Conservation (phyloP, 2,329 filamentous ascomycete species). For the Colletotrichum sp. region DNA sequence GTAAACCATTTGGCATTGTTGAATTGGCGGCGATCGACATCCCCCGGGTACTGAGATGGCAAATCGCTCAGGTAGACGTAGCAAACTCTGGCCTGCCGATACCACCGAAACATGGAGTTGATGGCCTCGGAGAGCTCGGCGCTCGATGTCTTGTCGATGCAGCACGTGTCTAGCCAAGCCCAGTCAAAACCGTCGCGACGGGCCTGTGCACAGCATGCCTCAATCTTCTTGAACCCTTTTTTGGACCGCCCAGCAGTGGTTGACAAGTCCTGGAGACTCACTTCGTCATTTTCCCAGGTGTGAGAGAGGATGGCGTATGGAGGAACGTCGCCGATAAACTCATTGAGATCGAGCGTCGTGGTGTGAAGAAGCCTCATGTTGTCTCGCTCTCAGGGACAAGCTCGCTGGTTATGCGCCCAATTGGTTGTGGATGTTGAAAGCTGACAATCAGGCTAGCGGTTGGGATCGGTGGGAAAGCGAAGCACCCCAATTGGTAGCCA, state of each 20-base stretch:
- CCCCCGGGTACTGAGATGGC: not conserved
- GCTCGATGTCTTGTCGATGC: conserved; percentile 32
- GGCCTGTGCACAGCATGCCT: conserved; percentile 24
- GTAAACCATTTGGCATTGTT: conserved; percentile 24
- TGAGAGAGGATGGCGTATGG: conserved; percentile 36
- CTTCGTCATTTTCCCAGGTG: conserved; percentile 33
- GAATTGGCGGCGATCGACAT: not conserved
- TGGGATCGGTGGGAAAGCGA: not conserved
- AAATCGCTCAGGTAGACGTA: conserved; percentile 25
- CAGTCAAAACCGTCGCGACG: conserved; percentile 24
- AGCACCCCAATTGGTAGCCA: not conserved
- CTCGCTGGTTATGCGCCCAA: not conserved
- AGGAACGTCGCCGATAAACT: conserved; percentile 27
- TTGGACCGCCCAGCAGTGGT: not conserved
- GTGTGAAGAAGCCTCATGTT: conserved; percentile 31
- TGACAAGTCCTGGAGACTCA: conserved; percentile 23
- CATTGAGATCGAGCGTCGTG: conserved; percentile 19
- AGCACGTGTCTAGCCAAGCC: conserved; percentile 35
- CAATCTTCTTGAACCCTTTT: conserved; percentile 25
- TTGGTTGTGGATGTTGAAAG: not conserved
- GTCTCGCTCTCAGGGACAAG: not conserved
- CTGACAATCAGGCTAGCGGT: not conserved
- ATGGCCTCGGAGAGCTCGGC: conserved; percentile 31
- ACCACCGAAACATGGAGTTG: conserved; percentile 28
- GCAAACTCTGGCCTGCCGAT: conserved; percentile 28